Conservation (phyloP, 306 rosid species). For the Astragalus glycyphyllos region DNA sequence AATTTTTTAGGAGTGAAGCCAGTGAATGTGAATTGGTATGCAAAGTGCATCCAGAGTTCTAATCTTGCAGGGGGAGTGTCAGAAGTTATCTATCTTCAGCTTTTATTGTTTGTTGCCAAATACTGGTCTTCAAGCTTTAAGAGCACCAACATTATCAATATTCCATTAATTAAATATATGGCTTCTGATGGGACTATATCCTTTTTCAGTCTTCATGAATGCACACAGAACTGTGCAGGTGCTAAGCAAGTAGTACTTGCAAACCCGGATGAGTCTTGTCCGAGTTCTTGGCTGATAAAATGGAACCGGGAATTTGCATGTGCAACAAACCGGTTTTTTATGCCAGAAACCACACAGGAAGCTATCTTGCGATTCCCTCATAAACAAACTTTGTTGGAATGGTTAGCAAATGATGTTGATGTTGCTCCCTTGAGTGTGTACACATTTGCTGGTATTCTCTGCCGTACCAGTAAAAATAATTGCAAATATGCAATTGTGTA, state of each 20-base stretch:
- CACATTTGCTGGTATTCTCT: conserved; percentile 44
- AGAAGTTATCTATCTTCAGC: conserved; percentile 56
- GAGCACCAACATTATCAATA: conserved; percentile 43
- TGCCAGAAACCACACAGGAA: conserved; percentile 60
- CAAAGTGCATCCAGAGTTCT: conserved; percentile 68
- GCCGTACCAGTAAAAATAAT: conserved; percentile 15
- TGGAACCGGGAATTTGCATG: conserved; percentile 58
- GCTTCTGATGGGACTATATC: conserved; percentile 47
- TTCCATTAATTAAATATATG: conserved; percentile 60
- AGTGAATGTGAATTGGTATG: conserved; percentile 67
- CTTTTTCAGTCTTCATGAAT: conserved; percentile 46
- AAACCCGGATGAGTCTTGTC: not conserved
- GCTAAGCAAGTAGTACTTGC: conserved; percentile 44
- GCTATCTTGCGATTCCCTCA: conserved; percentile 36
- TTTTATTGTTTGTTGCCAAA: conserved; percentile 61
- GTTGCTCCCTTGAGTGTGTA: conserved; percentile 28
- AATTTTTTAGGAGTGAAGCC: conserved; percentile 57
- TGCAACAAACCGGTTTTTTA: conserved; percentile 42
- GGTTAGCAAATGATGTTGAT: conserved; percentile 49
- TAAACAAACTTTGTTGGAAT: conserved; percentile 46
- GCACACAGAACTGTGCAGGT: not conserved
- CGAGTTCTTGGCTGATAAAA: conserved; percentile 61
- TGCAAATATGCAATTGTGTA: conserved; percentile 44
- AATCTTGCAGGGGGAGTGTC: conserved; percentile 61
- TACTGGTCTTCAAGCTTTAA: conserved; percentile 52